A percentile compares a stretch with the other conserved stretches of the same genome.
These are phyloP conservation scores for Amborella trichopoda DNA, from an alignment of 164 flowering plant genomes.

Conservation along the genomic window DNA sequence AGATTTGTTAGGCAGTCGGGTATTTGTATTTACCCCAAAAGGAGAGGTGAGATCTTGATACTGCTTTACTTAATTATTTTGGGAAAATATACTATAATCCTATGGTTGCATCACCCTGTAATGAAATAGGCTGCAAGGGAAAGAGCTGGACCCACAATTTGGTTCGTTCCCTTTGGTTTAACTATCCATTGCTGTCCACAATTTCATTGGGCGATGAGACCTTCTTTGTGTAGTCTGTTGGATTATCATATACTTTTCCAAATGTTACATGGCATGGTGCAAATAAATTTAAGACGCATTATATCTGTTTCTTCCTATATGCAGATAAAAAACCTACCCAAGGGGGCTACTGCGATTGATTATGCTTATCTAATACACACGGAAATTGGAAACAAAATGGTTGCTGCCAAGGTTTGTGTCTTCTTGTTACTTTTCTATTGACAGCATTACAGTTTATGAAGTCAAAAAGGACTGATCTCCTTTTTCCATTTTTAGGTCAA, in stretches of 20 bases:
- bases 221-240: too few relatives aligned
- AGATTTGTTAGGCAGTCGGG: conserved; percentile 90
- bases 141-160: too few relatives aligned
- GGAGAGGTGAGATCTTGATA: conserved; percentile 59
- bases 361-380: conserved; percentile 98
- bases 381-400: conserved; percentile 97
- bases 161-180: too few relatives aligned
- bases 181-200: too few relatives aligned
- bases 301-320: too few relatives aligned
- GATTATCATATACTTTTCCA: too few relatives aligned
- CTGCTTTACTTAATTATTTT: not conserved
- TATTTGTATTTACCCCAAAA: conserved; percentile 94
- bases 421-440: not conserved
- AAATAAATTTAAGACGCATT: too few relatives aligned
- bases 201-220: too few relatives aligned
- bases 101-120: too few relatives aligned
- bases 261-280: too few relatives aligned
- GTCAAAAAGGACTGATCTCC: not conserved
- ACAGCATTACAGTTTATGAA: not conserved
- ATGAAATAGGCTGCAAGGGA: too few relatives aligned
- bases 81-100: not conserved
- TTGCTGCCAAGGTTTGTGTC: conserved; percentile 96
- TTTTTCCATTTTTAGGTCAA: conserved; percentile 59
- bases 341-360: conserved; percentile 92
- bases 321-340: conserved; percentile 90